Base-by-base conservation (phyloP, 768 basidiomycete genomes). In the Paxillus involutus region DNA sequence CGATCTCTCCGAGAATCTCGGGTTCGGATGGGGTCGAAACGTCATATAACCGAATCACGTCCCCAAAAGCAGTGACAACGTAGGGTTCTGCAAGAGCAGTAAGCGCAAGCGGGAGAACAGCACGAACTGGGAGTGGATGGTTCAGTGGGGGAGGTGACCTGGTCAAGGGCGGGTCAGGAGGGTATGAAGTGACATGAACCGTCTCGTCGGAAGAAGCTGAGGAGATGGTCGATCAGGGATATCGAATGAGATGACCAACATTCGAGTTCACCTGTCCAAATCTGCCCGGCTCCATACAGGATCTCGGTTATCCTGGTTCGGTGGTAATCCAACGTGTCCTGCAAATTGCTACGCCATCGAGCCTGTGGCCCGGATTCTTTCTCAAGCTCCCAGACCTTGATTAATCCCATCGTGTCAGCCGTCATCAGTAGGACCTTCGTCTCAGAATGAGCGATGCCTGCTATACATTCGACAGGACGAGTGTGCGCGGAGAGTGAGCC, bases 191-290 rank as follows among this genome's bases (percentile, higher is more conserved):
- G 11, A 91, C 75, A 54, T 88, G 84, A 1, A 88, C 85, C 0
- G 90, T 89, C 40, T 93, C 89, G 67, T 99, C 97, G 13, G 89
- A 77, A 13, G 97, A 98, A 11, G 89, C 97, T 97, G 61, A 3
- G 37, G 41, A 52, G 10, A 43, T 10, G 8, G 16, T 19, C 35
- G 12, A 44, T 61, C 43, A 54, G 62, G 14, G 21, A 45, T 17
- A 33, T 17, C 6, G 8, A 35, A 47, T 11, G 8, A 9, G 10
- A n/a, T 16, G 29, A 53, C 45, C n/a, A 47, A 6, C 9, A 2
- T 11, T 46, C 43, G 24, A 40, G 37, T 26, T 43, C 44, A 96
- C 96, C 92, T 50, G 90, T 93, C 94, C 94, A 98, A 19, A 98
- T 72, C n/a, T 88, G 79, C 1, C 79, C 87, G n/a, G 77, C 75